Evolutionary conservation across 2,329 filamentous ascomycete genomes (phyloP).

Genomic region (Diaporthe vaccinii): DNA sequence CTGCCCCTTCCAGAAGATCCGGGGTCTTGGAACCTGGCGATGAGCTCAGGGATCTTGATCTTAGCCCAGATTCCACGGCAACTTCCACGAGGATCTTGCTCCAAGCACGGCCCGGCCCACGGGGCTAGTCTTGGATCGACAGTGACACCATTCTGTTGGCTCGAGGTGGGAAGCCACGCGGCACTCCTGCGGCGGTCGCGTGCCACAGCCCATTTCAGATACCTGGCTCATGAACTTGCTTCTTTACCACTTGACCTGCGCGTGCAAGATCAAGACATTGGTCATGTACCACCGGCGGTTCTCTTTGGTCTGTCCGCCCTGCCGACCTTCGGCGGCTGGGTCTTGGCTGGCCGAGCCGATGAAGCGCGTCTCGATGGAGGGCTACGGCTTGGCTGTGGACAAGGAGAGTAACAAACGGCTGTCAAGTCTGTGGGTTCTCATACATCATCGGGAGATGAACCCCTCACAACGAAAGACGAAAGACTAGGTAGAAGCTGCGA

Average conservation of each 20-base stretch:
- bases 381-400: neutral
- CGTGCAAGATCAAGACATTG: neutral
- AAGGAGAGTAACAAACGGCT: too few relatives aligned
- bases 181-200: too few relatives aligned
- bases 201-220: neutral
- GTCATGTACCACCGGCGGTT: too few relatives aligned
- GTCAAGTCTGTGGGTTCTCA: neutral
- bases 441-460: neutral
- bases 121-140: neutral
- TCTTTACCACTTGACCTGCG: neutral
- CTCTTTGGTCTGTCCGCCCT: neutral
- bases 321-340: neutral
- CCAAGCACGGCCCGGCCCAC: neutral
- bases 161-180: neutral
- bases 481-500: neutral
- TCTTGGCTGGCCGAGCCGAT: neutral
- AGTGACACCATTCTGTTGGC: neutral
- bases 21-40: neutral
- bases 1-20: neutral
- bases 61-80: neutral
- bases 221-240: neutral
- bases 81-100: neutral
- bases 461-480: neutral
- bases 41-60: neutral
- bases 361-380: neutral